Base-by-base conservation (phyloP, 2,329 filamentous ascomycete species). In the Epichloe glyceriae region DNA sequence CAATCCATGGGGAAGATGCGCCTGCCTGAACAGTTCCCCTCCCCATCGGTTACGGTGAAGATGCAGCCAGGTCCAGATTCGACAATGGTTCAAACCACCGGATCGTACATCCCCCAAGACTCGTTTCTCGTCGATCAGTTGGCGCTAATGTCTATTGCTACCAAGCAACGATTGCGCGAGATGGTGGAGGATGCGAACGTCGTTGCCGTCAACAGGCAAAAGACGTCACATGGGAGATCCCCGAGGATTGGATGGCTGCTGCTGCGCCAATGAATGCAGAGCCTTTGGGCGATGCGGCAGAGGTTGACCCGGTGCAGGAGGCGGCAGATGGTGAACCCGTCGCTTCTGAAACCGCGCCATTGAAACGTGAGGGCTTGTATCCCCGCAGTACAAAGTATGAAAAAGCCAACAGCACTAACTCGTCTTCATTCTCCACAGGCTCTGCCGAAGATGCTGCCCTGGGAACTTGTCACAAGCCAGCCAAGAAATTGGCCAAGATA, bases 121-220 rank as follows among this genome's bases (percentile, higher is more conserved):
- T 80, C 86, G 2, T 82, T 79, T 50, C 72, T 95, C 35, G 84
- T 86, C 14, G 89, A 95, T 54, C 86, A 96, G 57, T 70, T 96
- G 43, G 85, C 87, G 26, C 73, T 96, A 15, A 65, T 96, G 52
- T 93, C 88, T 5, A 76, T 96, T 51, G 86, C 87, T 17, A 83
- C 88, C 10, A 88, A 91, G 62, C 85, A 94, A 58, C 79, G 88
- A 30, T 59, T 96, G 38, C 77, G 86, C 49, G 79, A 82, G 12
- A 68, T 96, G 33, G 62, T 96, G 3, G 85, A 90, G 61, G 89
- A 95, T 59, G 82, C 88, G 11, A 79, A 82, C 50, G 75, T 76
- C 10, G 69, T 95, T 44, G 79, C 88, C 3, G 75, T 76, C 53
- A 85, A 80, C 53, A 80, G 91, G 50, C 85, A 87, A 62, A 81